Conservation (phyloP, 306 rosid genomes). For the Corylus americana region DNA sequence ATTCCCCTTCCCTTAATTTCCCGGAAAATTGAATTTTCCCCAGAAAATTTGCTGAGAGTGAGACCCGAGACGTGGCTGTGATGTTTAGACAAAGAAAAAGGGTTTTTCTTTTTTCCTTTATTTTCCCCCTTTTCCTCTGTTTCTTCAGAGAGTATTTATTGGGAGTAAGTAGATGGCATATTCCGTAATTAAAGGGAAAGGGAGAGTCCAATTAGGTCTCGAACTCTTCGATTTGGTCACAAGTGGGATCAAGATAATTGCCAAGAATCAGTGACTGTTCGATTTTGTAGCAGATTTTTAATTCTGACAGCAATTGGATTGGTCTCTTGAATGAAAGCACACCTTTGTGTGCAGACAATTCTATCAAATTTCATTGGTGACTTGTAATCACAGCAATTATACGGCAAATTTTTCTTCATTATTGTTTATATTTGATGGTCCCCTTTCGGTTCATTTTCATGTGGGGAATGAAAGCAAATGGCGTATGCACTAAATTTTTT, state of each 20-base stretch:
- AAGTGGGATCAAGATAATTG: slow-evolving; percentile 26
- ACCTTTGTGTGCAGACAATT: neutral
- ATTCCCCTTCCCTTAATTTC: slow-evolving; percentile 7
- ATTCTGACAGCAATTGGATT: neutral
- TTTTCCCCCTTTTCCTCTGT: neutral
- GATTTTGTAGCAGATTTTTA: slow-evolving; percentile 26
- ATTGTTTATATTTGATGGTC: neutral
- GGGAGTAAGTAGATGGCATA: slow-evolving; percentile 38
- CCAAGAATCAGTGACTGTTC: slow-evolving; percentile 22
- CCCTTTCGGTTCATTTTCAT: neutral
- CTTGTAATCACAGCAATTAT: neutral
- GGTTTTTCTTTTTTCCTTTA: slow-evolving; percentile 12
- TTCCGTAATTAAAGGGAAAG: slow-evolving; percentile 39
- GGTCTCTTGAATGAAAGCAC: neutral
- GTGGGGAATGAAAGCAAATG: no score
- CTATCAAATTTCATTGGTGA: neutral
- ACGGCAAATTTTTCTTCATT: neutral
- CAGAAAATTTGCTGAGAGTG: slow-evolving; percentile 26
- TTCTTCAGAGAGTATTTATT: slow-evolving; percentile 34
- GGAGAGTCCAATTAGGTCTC: slow-evolving; percentile 44
- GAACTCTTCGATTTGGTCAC: slow-evolving; percentile 36
- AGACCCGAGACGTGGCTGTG: neutral
- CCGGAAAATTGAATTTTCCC: slow-evolving; percentile 29
- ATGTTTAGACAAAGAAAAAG: slow-evolving; percentile 3
- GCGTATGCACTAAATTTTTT: no score